Percentiles rank a stretch among this genome's conserved stretches.
Conservation (phyloP, 2,329 filamentous ascomycete genomes). For the Pseudocercospora pini-densiflorae region DNA sequence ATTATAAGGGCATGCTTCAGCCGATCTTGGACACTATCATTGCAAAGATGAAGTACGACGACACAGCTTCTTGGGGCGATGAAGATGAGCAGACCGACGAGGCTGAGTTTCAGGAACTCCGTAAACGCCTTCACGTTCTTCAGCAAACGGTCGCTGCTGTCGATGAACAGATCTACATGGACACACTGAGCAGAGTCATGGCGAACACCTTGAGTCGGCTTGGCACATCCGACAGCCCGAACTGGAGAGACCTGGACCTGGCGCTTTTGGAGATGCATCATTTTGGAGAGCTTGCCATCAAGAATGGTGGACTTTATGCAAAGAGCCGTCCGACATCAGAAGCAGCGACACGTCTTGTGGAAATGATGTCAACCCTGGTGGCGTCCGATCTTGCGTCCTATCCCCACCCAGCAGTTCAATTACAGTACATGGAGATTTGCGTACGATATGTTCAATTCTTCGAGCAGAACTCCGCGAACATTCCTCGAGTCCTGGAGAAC, state of each 20-base stretch:
- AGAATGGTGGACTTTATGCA: slow-evolving; percentile 80
- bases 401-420: slow-evolving; percentile 85
- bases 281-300: slow-evolving; percentile 92
- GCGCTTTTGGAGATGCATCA: slow-evolving; percentile 94
- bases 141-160: slow-evolving; percentile 92
- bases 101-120: slow-evolving; percentile 93
- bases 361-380: slow-evolving; percentile 96
- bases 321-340: slow-evolving; percentile 82
- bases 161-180: slow-evolving; percentile 85
- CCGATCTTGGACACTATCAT: slow-evolving; percentile 92
- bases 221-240: slow-evolving; percentile 73
- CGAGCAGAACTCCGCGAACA: slow-evolving; percentile 78
- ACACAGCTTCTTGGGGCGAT: slow-evolving; percentile 89
- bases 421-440: slow-evolving; percentile 99
- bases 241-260: slow-evolving; percentile 94
- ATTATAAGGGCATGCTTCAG: slow-evolving; percentile 81
- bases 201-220: slow-evolving; percentile 83
- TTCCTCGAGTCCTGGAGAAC: slow-evolving; percentile 84
- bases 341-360: slow-evolving; percentile 79
- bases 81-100: slow-evolving; percentile 96
- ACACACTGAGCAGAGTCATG: slow-evolving; percentile 86
- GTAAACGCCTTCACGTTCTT: slow-evolving; percentile 84
- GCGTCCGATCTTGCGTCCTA: slow-evolving; percentile 86
- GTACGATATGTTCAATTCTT: slow-evolving; percentile 94
- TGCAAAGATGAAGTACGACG: slow-evolving; percentile 95